These are phyloP conservation scores for Podospora pseudocomata DNA, from an alignment of 495 filamentous ascomycete genomes.

Conservation along the genomic window DNA sequence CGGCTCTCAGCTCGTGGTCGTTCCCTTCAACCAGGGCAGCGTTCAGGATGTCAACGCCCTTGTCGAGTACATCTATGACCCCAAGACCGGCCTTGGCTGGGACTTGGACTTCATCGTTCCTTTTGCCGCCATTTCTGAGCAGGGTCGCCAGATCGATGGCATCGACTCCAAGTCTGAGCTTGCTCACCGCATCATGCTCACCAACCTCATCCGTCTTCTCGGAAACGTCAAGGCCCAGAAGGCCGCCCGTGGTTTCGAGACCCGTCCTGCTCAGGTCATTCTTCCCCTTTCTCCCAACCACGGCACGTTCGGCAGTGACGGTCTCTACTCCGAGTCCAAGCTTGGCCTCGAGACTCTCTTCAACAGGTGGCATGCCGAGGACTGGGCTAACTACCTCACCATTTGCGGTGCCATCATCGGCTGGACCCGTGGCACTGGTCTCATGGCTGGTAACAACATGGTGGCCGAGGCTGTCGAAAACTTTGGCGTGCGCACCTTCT, in stretches of 20 bases:
- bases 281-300: conserved; percentile 96
- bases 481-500: conserved; percentile 96
- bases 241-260: conserved; percentile 79
- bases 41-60: conserved; percentile 95
- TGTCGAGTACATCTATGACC: conserved; percentile 91
- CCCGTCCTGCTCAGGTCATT: conserved; percentile 92
- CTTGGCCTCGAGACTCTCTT: conserved; percentile 95
- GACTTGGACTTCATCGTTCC: conserved; percentile 95
- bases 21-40: conserved; percentile 98
- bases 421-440: conserved; percentile 96
- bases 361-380: conserved; percentile 97
- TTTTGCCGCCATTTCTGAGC: conserved; percentile 96
- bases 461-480: conserved; percentile 95
- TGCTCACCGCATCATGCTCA: conserved; percentile 98
- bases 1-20: conserved; percentile 93
- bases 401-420: conserved; percentile 98
- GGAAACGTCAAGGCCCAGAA: conserved; percentile 90
- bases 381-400: conserved; percentile 95
- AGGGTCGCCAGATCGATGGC: conserved; percentile 94
- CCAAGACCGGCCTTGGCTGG: conserved; percentile 96
- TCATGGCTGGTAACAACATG: conserved; percentile 98
- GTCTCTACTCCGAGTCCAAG: conserved; percentile 97
- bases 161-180: conserved; percentile 98
- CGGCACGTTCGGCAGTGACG: conserved; percentile 96
- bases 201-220: conserved; percentile 87